Evolutionary conservation across 2,329 filamentous ascomycete species (phyloP).

Genomic region (Diaporthe sp.): DNA sequence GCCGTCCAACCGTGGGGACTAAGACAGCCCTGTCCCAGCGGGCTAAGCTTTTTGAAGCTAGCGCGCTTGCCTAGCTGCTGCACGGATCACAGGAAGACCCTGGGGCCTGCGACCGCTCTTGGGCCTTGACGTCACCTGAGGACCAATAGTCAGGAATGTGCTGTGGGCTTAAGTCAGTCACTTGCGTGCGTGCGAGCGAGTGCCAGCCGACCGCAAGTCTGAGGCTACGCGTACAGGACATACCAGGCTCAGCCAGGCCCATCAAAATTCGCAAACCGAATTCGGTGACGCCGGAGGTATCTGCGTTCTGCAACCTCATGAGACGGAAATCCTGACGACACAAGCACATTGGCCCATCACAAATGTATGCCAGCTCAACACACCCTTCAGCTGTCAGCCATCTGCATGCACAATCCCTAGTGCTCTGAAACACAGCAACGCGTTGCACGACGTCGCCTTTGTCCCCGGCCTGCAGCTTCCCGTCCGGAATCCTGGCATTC

Average conservation of each 20-base stretch:
- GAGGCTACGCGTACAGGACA: not conserved
- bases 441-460: conserved; percentile 3
- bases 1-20: conserved; percentile 23
- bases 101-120: conserved; percentile 7
- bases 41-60: not conserved
- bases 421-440: not conserved
- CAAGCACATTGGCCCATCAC: not conserved
- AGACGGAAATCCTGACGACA: not conserved
- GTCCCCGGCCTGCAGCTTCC: conserved; percentile 14
- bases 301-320: not conserved
- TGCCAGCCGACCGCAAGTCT: conserved; percentile 1
- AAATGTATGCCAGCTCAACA: not conserved
- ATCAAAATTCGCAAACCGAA: not conserved
- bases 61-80: not conserved
- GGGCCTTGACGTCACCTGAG: conserved; percentile 28
- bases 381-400: not conserved
- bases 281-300: conserved; percentile 5
- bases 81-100: conserved; percentile 22
- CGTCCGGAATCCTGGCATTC: conserved; percentile 5
- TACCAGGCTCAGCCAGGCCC: conserved; percentile 6
- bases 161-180: conserved; percentile 21
- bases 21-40: conserved; percentile 4
- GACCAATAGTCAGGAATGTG: conserved; percentile 2
- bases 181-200: not conserved
- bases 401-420: not conserved